Conservation (phyloP, 2,329 filamentous ascomycete genomes). For the Thelonectria discophora region DNA sequence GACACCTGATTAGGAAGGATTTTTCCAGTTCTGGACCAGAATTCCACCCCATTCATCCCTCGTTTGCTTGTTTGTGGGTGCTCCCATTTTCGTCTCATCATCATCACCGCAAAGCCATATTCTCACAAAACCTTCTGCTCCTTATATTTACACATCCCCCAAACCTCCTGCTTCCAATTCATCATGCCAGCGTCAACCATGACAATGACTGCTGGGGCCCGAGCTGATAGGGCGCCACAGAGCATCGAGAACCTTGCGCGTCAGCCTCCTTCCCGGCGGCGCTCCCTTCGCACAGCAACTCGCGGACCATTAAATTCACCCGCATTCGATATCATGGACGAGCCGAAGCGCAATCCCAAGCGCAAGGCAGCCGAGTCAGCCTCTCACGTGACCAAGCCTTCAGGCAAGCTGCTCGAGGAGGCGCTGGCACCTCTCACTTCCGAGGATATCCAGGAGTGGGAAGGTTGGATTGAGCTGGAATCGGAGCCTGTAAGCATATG, state of each 20-base stretch:
- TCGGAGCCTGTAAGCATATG: conserved; percentile 77
- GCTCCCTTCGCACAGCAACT: conserved; percentile 33
- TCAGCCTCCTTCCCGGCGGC: conserved; percentile 28
- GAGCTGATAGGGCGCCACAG: conserved; percentile 27
- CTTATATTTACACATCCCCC: neutral
- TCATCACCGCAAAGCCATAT: no score
- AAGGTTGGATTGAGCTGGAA: conserved; percentile 84
- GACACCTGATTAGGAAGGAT: neutral
- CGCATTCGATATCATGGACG: conserved; percentile 27
- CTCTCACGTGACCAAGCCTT: conserved; percentile 36
- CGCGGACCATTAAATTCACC: conserved; percentile 7
- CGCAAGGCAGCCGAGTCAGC: conserved; percentile 53
- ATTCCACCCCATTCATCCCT: neutral
- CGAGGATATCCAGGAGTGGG: conserved; percentile 68
- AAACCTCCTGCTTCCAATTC: neutral
- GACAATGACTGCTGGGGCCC: conserved; percentile 7
- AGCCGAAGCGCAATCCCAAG: conserved; percentile 53
- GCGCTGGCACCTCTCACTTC: conserved; percentile 57
- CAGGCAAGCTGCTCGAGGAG: conserved; percentile 55
- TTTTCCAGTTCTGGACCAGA: neutral
- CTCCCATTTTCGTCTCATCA: neutral
- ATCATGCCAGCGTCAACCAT: neutral
- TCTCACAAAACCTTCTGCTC: no score
- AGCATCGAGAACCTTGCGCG: neutral
- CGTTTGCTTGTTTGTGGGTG: neutral